Evolutionary conservation across 2,329 filamentous ascomycete genomes (phyloP), one percentile per base, ranked within the genome.

Genomic region (Elsinoe australis): DNA sequence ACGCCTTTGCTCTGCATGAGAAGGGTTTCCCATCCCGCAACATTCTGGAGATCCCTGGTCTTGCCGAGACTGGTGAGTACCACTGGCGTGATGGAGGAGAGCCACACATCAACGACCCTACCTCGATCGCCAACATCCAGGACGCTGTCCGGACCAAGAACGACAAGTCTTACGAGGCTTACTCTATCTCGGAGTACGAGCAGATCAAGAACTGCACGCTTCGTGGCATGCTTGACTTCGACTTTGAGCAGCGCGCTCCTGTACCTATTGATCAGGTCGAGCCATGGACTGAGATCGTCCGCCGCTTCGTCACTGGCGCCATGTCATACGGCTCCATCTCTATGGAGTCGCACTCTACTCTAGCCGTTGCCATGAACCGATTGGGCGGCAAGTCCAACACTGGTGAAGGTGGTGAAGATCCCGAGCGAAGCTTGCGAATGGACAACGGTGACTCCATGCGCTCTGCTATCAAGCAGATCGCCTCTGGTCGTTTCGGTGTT

Each of bases 281-380:
- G 71, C 87, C 90, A 15, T 96, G 90, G 90, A 95, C 90, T 2
- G 89, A 95, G 61, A 95, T 96, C 59, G 90, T 95, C 36, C 85
- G 90, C 55, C 85, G 90, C 54, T 95, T 95, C 72, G 92, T 90
- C 59, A 95, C 90, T 31, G 90, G 90, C 64, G 90, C 90, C 58
- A 96, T 96, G 90, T 96, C 90, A 2, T 96, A 96, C 63, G 90
- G 90, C 39, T 95, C 90, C 32, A 96, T 96, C 60, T 95, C 90
- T 4, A 95, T 95, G 87, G 90, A 96, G 67, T 90, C 90, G 47
- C 90, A 96, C 71, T 95, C 90, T 14, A 95, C 90, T 9, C 74
- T 96, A 41, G 90, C 90, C 56, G 83, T 96, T 49, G 90, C 90
- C 55, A 95, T 96, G 89, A 96, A 96, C 71, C 79, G 90, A 57